Percentiles rank a stretch among this genome's conserved stretches.
phyloP scores from a whole-genome alignment of 441 rosid species.

The Mallotus repandus region DNA sequence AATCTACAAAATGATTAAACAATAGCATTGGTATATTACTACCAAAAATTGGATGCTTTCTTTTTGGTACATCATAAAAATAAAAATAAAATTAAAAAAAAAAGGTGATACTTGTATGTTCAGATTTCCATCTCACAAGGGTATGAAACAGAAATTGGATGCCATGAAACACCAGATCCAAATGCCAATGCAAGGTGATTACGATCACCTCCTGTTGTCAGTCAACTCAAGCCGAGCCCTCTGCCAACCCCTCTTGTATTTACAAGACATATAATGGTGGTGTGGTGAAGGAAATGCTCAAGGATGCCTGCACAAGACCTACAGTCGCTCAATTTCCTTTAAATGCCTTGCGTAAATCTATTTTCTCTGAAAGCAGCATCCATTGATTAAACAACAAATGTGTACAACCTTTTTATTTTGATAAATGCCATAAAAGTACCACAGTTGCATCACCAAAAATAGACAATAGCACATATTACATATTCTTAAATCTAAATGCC shows the following conservation, averaged over 20 bases:
- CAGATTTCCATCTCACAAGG: neutral
- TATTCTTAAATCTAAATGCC: neutral
- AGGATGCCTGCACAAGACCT: slow-evolving; percentile 7
- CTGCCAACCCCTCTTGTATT: no score
- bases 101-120: neutral
- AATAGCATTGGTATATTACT: no score
- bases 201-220: neutral
- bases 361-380: neutral
- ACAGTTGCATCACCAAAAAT: neutral
- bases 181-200: neutral
- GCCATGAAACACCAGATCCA: neutral
- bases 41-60: no score
- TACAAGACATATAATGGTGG: neutral
- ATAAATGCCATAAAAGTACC: neutral
- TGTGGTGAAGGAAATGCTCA: neutral
- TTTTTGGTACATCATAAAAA: no score
- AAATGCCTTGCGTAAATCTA: neutral
- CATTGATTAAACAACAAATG: neutral
- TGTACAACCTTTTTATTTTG: neutral
- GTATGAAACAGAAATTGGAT: neutral
- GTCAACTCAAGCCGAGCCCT: slow-evolving; percentile 1
- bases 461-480: neutral
- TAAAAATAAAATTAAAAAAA: no score
- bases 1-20: neutral
- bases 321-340: neutral